A percentile compares a stretch with the other conserved stretches of the same genome.
Evolutionary conservation across 2,329 filamentous ascomycete genomes (phyloP).

Genomic region (Colletotrichum acutatum): DNA sequence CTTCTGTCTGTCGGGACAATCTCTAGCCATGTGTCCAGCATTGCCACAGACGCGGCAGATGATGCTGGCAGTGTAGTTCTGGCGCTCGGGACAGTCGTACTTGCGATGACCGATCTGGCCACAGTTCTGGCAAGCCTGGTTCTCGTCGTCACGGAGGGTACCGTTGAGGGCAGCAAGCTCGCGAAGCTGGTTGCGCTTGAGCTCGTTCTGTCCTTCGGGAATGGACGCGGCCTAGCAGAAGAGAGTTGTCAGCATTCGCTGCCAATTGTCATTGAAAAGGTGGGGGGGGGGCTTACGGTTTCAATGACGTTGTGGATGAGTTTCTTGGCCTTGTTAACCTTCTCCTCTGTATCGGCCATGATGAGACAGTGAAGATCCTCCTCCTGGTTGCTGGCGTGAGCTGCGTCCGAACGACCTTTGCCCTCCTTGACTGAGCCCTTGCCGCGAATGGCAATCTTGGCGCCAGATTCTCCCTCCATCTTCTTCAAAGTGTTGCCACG

Average conservation of each 20-base stretch:
- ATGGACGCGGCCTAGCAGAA: conserved; percentile 87
- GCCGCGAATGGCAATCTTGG: conserved; percentile 99
- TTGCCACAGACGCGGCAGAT: conserved; percentile 99
- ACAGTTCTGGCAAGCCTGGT: conserved; percentile 99
- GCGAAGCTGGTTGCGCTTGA: conserved; percentile 98
- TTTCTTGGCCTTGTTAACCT: conserved; percentile 99
- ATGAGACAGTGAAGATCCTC: conserved; percentile 99
- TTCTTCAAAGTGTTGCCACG: conserved; percentile 99
- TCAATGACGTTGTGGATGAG: conserved; percentile 99
- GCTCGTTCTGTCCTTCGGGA: conserved; percentile 97
- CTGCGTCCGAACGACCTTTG: conserved; percentile 98
- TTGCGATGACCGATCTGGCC: conserved; percentile 99
- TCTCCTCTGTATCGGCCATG: conserved; percentile 99
- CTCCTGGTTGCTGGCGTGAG: conserved; percentile 99
- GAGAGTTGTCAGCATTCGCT: conserved; percentile 39
- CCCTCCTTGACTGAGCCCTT: conserved; percentile 99
- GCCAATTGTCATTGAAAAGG: background rate
- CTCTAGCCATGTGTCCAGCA: conserved; percentile 96
- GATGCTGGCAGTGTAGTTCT: conserved; percentile 99
- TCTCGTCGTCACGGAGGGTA: conserved; percentile 98
- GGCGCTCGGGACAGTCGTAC: conserved; percentile 97
- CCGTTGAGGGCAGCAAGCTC: conserved; percentile 98
- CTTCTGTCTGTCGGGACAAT: conserved; percentile 94
- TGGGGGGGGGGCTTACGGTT: conserved; percentile 73
- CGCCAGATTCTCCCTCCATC: conserved; percentile 97